Percentiles rank a stretch among this genome's conserved stretches.
Evolutionary conservation across 768 basidiomycete species (phyloP).

Genomic region (Auriscalpium orientale): DNA sequence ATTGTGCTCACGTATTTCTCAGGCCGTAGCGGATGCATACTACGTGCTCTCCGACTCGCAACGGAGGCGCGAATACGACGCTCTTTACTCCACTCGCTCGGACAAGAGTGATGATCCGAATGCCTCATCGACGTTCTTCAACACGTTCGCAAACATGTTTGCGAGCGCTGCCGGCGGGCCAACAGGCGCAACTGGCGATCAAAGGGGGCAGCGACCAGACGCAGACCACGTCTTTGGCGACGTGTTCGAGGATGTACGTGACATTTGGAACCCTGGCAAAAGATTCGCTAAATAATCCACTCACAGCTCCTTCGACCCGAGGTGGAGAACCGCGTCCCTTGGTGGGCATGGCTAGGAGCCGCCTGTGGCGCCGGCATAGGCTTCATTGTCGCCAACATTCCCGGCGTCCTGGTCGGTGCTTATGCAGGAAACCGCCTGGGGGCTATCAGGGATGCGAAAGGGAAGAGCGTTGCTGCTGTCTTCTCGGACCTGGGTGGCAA

Average conservation of each 20-base stretch:
- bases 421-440: constrained; percentile 87
- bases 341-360: constrained; percentile 72
- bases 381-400: constrained; percentile 63
- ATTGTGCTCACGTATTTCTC: constrained; percentile 3
- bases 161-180: constrained; percentile 19
- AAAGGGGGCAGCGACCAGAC: constrained; percentile 46
- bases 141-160: constrained; percentile 70
- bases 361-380: constrained; percentile 55
- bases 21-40: constrained; percentile 91
- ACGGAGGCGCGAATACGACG: constrained; percentile 67
- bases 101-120: constrained; percentile 56
- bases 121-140: constrained; percentile 70
- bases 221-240: constrained; percentile 80
- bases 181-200: constrained; percentile 23
- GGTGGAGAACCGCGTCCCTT: constrained; percentile 59
- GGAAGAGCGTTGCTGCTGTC: constrained; percentile 86
- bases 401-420: constrained; percentile 80
- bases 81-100: constrained; percentile 48
- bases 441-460: constrained; percentile 88
- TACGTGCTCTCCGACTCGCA: constrained; percentile 81
- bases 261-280: not conserved
- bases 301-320: constrained; percentile 73
- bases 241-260: constrained; percentile 81
- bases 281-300: not conserved
- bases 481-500: constrained; percentile 67